Conservation (phyloP, 805 yeast species). For the Nakazawaea wyomingensis region DNA sequence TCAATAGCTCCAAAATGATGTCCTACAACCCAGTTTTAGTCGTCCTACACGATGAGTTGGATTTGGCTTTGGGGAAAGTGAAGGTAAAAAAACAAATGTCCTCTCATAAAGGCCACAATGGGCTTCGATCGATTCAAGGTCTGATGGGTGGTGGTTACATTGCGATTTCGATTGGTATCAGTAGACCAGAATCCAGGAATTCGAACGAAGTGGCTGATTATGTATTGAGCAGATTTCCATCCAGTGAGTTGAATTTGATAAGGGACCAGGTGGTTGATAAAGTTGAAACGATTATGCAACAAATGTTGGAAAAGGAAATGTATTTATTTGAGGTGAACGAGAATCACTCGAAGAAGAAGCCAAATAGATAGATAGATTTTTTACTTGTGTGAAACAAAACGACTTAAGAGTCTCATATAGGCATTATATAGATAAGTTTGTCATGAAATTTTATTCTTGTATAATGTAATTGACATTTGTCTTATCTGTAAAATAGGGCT, state of each 20-base stretch:
- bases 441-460: too few species aligned
- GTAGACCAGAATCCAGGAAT: conserved; percentile 47
- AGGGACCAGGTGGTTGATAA: conserved; percentile 35
- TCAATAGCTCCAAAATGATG: conserved; percentile 18
- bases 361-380: not conserved
- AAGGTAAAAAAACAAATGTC: conserved; percentile 57
- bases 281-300: conserved; percentile 32
- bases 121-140: conserved; percentile 55
- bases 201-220: conserved; percentile 46
- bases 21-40: conserved; percentile 38
- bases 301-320: conserved; percentile 23
- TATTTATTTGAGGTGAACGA: conserved; percentile 21
- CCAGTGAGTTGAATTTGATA: conserved; percentile 38
- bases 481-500: too few species aligned
- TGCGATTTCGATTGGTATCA: conserved; percentile 76
- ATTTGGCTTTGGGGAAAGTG: conserved; percentile 57
- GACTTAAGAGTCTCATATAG: too few species aligned
- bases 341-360: not conserved
- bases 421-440: not conserved
- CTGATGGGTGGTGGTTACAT: conserved; percentile 47
- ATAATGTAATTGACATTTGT: too few species aligned
- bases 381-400: too few species aligned
- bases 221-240: conserved; percentile 53
- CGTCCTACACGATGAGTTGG: conserved; percentile 77
- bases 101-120: conserved; percentile 81